These are phyloP conservation scores for Schizothecium vesticola DNA, from an alignment of 495 filamentous ascomycete genomes.

Conservation along the genomic window DNA sequence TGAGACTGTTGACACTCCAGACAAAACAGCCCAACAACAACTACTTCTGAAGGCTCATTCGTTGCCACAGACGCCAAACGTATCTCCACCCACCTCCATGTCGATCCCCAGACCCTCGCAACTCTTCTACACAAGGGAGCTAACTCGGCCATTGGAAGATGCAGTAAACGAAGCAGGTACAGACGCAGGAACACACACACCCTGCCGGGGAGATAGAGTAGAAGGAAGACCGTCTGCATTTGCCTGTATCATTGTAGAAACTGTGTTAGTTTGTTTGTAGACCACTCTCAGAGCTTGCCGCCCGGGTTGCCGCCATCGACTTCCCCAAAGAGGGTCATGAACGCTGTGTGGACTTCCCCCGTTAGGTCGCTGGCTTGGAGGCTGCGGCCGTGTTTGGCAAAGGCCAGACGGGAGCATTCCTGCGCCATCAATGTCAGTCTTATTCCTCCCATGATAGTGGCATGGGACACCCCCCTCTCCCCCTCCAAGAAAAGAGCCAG, in stretches of 20 bases:
- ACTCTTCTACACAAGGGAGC: too few species aligned
- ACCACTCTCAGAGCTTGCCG: slow-evolving; percentile 14
- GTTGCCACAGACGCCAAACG: not conserved
- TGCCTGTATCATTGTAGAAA: not conserved
- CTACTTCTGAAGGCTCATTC: too few species aligned
- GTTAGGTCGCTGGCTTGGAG: slow-evolving; percentile 94
- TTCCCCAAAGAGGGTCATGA: slow-evolving; percentile 70
- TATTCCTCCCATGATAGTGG: too few species aligned
- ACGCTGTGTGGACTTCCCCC: slow-evolving; percentile 79
- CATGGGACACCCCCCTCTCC: too few species aligned
- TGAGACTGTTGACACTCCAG: not conserved
- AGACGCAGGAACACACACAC: not conserved
- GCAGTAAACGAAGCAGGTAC: too few species aligned
- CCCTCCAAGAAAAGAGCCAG: slow-evolving; percentile 11
- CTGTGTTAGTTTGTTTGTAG: not conserved
- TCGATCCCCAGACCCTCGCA: not conserved
- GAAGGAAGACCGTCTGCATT: not conserved
- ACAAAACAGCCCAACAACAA: not conserved
- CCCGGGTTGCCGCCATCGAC: slow-evolving; percentile 19
- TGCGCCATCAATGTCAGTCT: slow-evolving; percentile 13
- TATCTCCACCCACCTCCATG: not conserved
- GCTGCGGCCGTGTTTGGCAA: slow-evolving; percentile 78
- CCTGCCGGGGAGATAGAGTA: not conserved
- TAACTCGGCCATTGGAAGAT: too few species aligned
- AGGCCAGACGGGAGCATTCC: slow-evolving; percentile 86